These are phyloP conservation scores for Podila verticillata DNA, from an alignment of 192 early-diverging fungal species.

Conservation along the genomic window DNA sequence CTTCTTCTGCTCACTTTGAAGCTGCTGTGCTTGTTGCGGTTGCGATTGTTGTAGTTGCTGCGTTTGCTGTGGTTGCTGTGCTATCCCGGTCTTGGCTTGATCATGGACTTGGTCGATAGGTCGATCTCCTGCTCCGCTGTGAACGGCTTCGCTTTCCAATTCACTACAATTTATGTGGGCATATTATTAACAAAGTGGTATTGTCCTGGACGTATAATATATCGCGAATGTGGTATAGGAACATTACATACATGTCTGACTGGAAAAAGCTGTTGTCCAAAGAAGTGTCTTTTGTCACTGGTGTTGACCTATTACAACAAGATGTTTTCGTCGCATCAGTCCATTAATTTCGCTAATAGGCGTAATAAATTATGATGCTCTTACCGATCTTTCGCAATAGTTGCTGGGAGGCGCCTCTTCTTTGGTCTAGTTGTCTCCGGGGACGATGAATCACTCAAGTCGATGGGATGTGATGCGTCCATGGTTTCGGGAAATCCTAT, in stretches of 20 bases:
- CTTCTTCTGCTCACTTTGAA: too few relatives aligned
- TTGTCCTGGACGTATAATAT: background rate
- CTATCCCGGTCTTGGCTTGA: too few relatives aligned
- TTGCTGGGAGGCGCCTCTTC: conserved; percentile 23
- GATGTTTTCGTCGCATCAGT: background rate
- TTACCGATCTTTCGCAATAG: background rate
- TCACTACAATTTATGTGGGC: too few relatives aligned
- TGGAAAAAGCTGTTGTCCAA: background rate
- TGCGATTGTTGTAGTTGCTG: too few relatives aligned
- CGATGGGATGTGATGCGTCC: background rate
- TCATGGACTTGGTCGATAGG: too few relatives aligned
- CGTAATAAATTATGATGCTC: too few relatives aligned
- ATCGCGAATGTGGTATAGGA: background rate
- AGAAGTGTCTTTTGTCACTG: background rate
- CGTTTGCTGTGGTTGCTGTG: too few relatives aligned
- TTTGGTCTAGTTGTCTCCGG: background rate
- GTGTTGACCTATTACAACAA: background rate
- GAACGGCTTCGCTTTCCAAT: too few relatives aligned
- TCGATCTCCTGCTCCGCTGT: too few relatives aligned
- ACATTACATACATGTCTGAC: background rate
- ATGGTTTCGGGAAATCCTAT: background rate
- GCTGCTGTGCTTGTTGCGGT: too few relatives aligned
- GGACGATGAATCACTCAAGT: background rate
- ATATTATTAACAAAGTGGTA: too few relatives aligned
- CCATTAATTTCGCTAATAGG: too few relatives aligned